A percentile compares a stretch with the other conserved stretches of the same genome.
Evolutionary conservation across 345 rosid genomes (phyloP).

Genomic region (Reutealis trisperma): DNA sequence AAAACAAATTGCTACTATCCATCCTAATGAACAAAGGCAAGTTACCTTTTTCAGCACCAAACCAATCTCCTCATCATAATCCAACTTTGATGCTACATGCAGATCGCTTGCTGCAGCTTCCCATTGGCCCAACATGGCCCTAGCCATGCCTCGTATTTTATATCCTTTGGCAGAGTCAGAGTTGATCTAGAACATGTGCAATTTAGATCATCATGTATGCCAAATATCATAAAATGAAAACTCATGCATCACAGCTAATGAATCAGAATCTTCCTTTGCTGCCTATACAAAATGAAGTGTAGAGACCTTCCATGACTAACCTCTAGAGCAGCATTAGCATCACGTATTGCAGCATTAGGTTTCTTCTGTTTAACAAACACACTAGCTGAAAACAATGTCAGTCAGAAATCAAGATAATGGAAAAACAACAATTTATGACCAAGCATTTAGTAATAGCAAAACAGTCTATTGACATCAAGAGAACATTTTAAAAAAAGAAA

Average conservation of each 20-base stretch:
- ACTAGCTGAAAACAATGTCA: constrained; percentile 47
- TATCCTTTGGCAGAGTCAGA: constrained; percentile 89
- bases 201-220: background rate
- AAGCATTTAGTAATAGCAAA: background rate
- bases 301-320: constrained; percentile 34
- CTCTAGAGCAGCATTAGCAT: constrained; percentile 73
- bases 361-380: constrained; percentile 62
- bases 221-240: constrained; percentile 2
- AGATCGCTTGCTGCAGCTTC: constrained; percentile 79
- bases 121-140: constrained; percentile 74
- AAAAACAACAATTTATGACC: background rate
- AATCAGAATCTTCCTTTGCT: constrained; percentile 1
- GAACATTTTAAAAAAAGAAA: background rate
- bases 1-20: background rate
- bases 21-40: background rate
- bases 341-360: constrained; percentile 81
- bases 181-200: constrained; percentile 55
- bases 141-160: constrained; percentile 83
- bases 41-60: constrained; percentile 67
- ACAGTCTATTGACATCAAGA: background rate
- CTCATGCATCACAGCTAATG: constrained; percentile 3
- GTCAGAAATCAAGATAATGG: constrained; percentile 18
- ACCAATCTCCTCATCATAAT: constrained; percentile 80
- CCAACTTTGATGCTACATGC: constrained; percentile 77
- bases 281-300: constrained; percentile 5